Base-by-base conservation (phyloP, 306 rosid genomes). In the Morella rubra region DNA sequence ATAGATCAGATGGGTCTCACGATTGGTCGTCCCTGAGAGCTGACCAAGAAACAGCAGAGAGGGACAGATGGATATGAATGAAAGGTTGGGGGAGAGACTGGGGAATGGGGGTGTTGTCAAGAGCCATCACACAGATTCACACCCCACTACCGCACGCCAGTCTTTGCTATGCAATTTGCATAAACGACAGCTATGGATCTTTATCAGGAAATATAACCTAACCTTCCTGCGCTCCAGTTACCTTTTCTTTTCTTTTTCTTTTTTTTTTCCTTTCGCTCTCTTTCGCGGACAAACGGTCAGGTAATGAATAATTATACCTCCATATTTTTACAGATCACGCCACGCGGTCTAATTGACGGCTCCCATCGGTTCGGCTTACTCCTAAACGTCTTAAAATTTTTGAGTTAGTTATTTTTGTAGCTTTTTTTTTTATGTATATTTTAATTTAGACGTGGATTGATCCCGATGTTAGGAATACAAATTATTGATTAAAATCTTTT, bases 101-200 rank as follows among this genome's bases (percentile, higher is more conserved):
- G 40, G 32, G 2, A 13, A 61, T 61, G 68, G 68, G 45, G 8
- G 20, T 27, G n/a, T 5, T 60, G 67, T 75, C 67, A 76, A 40
- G 80, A 76, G 44, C 73, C 69, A 54, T 52, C 59, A 50, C n/a
- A n/a, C n/a, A n/a, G n/a, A n/a, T n/a, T n/a, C n/a, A n/a, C 44
- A 50, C 13, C 74, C 80, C 73, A 54, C 2, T 56, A 76, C 67
- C 74, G 68, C 51, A 32, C 37, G 37, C 37, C 37, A 47, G 5
- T 22, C 16, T n/a, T 12, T 44, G 68, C 62, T 51, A 40, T 59
- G 13, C 41, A 75, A 32, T 32, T 47, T 16, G 41, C 41, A 37
- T 32, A 75, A 62, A 75, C 79, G 72, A 60, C 77, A 46, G 58
- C 44, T 24, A 74, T 18, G 56, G 56, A 73, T 58, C 56, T 73